Base-by-base conservation (phyloP, 2,329 filamentous ascomycete species). In the Elsinoe ampelina region DNA sequence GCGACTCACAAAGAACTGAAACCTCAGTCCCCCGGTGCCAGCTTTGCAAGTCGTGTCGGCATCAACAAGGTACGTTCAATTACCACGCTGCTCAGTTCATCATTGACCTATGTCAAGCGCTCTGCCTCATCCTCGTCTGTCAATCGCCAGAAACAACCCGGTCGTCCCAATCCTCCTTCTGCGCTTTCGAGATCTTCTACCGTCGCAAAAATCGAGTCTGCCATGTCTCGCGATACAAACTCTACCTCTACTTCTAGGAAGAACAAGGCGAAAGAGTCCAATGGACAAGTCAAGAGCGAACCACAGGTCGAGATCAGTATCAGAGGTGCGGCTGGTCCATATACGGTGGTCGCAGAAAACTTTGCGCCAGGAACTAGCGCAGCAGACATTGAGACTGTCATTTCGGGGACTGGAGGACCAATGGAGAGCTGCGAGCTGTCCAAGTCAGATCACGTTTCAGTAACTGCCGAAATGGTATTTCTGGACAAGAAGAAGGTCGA, bases 361-460 rank as follows among this genome's bases (percentile, higher is more conserved):
- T 89, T 93, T 67, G 88, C 87, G 11, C 82, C 82, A 1, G 88
- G 88, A 36, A 93, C 88, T 0, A 90, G 88, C 5, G 85, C 85
- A 1, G 86, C 85, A 30, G 88, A 93, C 66, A 89, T 93, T 59
- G 86, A 90, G 74, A 87, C 84, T 63, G 88, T 88, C 57, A 84
- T 93, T 82, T 80, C 78, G n/a, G 82, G 83, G 0, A 74, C 87
- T n/a, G 86, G 85, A 38, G 80, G 79, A 32, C 76, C 84, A 59
- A 78, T 89, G 64, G 66, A 79, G 20, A 81, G 79, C 64, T 92
- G 87, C 72, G 79, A 77, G 35, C 73, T 93, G 38, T 71, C 89
- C 57, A 83, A 85, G 66, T 77, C 83, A 3, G 73, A 74, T 26
- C 88, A 89, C 0, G 32, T 3, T 1, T 84, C 85, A 3, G 82